These are phyloP conservation scores for Dendrostoma leiphaemia DNA, from an alignment of 2,329 filamentous ascomycete genomes.

Conservation along the genomic window DNA sequence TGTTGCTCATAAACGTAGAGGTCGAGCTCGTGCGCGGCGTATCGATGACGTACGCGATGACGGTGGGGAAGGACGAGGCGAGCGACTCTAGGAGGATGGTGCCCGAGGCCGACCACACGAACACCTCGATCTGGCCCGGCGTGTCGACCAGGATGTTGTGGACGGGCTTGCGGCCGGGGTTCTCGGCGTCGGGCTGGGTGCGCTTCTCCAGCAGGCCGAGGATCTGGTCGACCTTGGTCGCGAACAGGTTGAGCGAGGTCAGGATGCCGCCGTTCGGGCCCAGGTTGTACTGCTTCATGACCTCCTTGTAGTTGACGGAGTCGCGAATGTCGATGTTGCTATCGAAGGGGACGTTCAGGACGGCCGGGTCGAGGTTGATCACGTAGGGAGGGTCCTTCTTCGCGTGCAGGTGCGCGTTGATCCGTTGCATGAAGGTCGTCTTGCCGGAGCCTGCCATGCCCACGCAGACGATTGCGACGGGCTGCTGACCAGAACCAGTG, in stretches of 20 bases:
- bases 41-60: conserved; percentile 96
- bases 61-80: conserved; percentile 91
- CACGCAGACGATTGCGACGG: conserved; percentile 85
- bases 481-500: conserved; percentile 32
- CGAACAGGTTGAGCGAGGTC: conserved; percentile 93
- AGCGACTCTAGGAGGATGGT: conserved; percentile 91
- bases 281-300: conserved; percentile 99
- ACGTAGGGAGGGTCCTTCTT: conserved; percentile 85
- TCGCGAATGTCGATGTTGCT: conserved; percentile 99
- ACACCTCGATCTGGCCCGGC: conserved; percentile 96
- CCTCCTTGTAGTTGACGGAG: conserved; percentile 98
- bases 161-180: conserved; percentile 61
- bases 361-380: conserved; percentile 94
- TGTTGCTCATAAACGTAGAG: conserved; percentile 99
- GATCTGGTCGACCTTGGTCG: conserved; percentile 97
- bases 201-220: conserved; percentile 87
- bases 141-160: conserved; percentile 92
- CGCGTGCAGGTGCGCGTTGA: conserved; percentile 87
- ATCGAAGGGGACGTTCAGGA: conserved; percentile 90
- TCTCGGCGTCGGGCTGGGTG: conserved; percentile 60
- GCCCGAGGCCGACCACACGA: conserved; percentile 95
- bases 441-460: conserved; percentile 98
- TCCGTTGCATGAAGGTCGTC: conserved; percentile 99
- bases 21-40: conserved; percentile 91
- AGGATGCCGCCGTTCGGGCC: conserved; percentile 96